phyloP scores from a whole-genome alignment of 2,329 filamentous ascomycete species.

The Emmonsia crescens region DNA sequence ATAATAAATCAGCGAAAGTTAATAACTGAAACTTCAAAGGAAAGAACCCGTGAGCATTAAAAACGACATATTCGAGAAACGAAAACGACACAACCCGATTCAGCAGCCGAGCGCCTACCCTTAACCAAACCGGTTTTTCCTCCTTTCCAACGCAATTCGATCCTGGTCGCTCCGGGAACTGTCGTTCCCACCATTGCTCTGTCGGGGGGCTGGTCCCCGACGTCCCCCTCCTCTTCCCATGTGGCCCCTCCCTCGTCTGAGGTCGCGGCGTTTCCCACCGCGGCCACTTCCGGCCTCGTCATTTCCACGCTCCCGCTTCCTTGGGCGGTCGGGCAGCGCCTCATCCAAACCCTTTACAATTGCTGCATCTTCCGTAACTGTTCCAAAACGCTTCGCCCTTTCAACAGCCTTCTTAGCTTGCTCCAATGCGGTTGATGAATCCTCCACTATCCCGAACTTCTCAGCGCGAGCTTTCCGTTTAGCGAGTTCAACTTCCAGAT shows the following conservation, averaged over 20 bases:
- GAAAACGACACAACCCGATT: not conserved
- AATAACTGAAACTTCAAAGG: not conserved
- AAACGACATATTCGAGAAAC: conserved; percentile 2
- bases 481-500: conserved; percentile 36
- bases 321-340: conserved; percentile 32
- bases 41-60: not conserved
- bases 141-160: conserved; percentile 33
- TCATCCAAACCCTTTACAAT: conserved; percentile 36
- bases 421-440: conserved; percentile 26
- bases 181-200: conserved; percentile 1
- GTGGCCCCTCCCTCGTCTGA: conserved; percentile 17
- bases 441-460: conserved; percentile 38
- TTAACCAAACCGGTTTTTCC: conserved; percentile 36
- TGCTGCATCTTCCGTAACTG: conserved; percentile 15
- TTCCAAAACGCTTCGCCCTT: conserved; percentile 38
- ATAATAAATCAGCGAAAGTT: not conserved
- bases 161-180: conserved; percentile 31
- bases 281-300: conserved; percentile 27
- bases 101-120: not conserved
- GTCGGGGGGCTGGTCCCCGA: conserved; percentile 13
- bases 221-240: conserved; percentile 12
- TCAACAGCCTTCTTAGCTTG: conserved; percentile 36
- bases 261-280: conserved; percentile 33
- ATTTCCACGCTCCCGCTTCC: conserved; percentile 30
- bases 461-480: conserved; percentile 40